A percentile compares a stretch with the other conserved stretches of the same genome.
These are phyloP conservation scores for Delonix regia DNA, from an alignment of 306 rosid genomes.

Conservation along the genomic window DNA sequence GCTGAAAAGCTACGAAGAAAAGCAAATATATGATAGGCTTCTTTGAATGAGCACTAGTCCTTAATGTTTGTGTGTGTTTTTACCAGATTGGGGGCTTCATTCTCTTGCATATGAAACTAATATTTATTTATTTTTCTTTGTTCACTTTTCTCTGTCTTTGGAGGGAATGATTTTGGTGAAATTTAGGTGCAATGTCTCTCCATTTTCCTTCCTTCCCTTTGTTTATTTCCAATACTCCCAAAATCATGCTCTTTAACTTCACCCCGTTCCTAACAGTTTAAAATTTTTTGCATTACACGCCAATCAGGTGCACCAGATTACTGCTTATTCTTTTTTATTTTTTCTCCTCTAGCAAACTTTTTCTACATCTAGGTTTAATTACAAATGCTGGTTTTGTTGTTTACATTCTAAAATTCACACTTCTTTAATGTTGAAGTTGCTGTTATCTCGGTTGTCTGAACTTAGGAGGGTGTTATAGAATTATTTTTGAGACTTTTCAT, in stretches of 20 bases:
- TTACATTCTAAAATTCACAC: not conserved
- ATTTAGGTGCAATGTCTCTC: not conserved
- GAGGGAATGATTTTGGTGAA: not conserved
- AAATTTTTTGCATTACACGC: conserved; percentile 16
- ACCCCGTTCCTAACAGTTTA: not conserved
- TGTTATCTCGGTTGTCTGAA: not conserved
- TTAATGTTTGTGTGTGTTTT: no score
- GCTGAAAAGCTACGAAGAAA: not conserved
- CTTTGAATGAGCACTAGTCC: not conserved
- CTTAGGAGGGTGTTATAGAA: not conserved
- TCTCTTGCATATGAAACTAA: conserved; percentile 1
- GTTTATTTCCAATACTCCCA: not conserved
- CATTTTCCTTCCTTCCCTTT: not conserved
- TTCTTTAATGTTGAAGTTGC: not conserved
- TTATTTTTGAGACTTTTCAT: not conserved
- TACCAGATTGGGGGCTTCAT: not conserved
- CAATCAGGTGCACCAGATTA: not conserved
- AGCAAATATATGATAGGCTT: not conserved
- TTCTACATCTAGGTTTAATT: conserved; percentile 13
- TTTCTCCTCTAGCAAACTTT: not conserved
- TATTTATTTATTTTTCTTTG: not conserved
- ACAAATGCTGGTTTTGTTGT: conserved; percentile 21
- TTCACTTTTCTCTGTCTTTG: not conserved
- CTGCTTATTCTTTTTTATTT: not conserved
- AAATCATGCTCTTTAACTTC: not conserved